phyloP scores from a whole-genome alignment of 1,284 basidiomycete genomes.

The Ceratorhiza oryzae-sativae region DNA sequence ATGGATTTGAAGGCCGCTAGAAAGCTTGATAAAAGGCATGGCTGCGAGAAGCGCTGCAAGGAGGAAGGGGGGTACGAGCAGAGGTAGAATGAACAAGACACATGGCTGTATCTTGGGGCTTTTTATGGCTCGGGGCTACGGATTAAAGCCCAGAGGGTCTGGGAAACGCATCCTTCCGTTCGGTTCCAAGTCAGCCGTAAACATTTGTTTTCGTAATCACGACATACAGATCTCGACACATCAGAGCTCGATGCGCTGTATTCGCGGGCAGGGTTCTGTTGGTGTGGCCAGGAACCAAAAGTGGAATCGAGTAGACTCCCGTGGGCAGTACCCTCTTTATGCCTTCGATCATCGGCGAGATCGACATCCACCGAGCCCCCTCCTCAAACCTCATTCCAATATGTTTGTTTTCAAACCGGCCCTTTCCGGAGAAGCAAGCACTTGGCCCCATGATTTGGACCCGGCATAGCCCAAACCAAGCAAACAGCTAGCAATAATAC shows the following conservation, averaged over 20 bases:
- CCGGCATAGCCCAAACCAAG: background rate
- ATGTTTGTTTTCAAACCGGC: background rate
- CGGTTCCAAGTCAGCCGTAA: background rate
- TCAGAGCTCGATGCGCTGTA: background rate
- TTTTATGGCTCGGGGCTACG: conserved; percentile 16
- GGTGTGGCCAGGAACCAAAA: conserved; percentile 2
- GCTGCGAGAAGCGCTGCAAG: background rate
- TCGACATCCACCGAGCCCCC: conserved; percentile 9
- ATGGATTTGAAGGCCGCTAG: conserved; percentile 35
- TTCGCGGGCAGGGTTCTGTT: background rate
- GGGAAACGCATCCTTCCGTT: background rate
- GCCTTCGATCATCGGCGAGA: conserved; percentile 33
- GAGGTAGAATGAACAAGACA: background rate
- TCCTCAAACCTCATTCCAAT: conserved; percentile 1
- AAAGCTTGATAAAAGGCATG: conserved; percentile 43
- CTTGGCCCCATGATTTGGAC: background rate
- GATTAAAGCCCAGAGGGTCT: conserved; percentile 1
- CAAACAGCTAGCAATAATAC: background rate
- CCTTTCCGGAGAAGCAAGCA: background rate
- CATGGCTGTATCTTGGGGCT: background rate
- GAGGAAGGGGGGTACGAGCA: background rate
- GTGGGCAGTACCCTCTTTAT: background rate
- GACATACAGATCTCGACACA: background rate
- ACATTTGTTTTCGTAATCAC: conserved; percentile 2
- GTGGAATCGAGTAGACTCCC: background rate